phyloP scores from a whole-genome alignment of 495 filamentous ascomycete genomes.

The Podospora australis region DNA sequence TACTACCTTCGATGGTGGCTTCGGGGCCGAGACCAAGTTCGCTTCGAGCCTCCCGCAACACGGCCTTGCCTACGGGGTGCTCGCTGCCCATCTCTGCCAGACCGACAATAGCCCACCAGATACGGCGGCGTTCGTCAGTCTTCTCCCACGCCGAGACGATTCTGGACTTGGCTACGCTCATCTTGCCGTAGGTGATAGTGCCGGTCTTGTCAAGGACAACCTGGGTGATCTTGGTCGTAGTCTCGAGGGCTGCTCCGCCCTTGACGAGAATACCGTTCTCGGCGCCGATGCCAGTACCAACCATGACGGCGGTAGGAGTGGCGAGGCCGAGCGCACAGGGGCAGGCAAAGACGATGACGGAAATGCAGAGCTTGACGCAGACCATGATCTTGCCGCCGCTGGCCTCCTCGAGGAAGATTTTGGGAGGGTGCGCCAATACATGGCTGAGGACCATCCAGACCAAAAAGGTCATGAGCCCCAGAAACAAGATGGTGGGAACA shows the following conservation, averaged over 20 bases:
- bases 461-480: constrained; percentile 80
- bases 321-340: constrained; percentile 91
- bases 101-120: constrained; percentile 95
- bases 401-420: constrained; percentile 72
- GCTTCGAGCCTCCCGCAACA: constrained; percentile 63
- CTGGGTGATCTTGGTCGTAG: constrained; percentile 82
- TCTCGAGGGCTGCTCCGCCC: constrained; percentile 88
- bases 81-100: constrained; percentile 91
- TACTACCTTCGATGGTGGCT: constrained; percentile 68
- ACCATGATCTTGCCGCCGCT: constrained; percentile 92
- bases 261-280: constrained; percentile 96
- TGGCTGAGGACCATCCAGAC: constrained; percentile 96
- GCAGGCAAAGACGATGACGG: constrained; percentile 97
- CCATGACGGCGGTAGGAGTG: constrained; percentile 97
- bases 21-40: constrained; percentile 67
- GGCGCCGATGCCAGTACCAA: constrained; percentile 94
- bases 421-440: constrained; percentile 69
- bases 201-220: constrained; percentile 99
- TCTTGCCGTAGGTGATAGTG: constrained; percentile 88
- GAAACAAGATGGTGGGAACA: constrained; percentile 77
- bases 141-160: constrained; percentile 62
- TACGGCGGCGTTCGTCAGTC: constrained; percentile 57
- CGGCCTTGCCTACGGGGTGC: constrained; percentile 87
- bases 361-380: constrained; percentile 95
- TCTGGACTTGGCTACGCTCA: constrained; percentile 73